Percentiles rank a stretch among this genome's conserved stretches.
Conservation (phyloP, 2,329 filamentous ascomycete species). For the Ceratocystis cubensis region DNA sequence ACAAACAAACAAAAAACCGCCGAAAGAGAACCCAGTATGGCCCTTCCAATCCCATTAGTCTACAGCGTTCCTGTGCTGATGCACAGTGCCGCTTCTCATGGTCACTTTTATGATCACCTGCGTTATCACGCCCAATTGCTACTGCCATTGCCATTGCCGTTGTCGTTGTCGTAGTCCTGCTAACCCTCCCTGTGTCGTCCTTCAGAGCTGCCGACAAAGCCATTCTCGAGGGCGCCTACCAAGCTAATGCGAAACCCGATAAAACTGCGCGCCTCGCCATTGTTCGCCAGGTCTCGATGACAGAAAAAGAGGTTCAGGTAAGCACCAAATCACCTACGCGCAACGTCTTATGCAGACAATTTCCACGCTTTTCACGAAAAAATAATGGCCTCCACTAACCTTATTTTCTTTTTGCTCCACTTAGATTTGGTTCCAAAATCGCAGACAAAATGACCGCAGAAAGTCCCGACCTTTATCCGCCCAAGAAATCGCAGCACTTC, state of each 20-base stretch:
- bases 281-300: slow-evolving; percentile 71
- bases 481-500: slow-evolving; percentile 56
- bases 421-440: slow-evolving; percentile 98
- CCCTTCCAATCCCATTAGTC: not conserved
- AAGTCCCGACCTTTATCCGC: slow-evolving; percentile 73
- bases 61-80: too few relatives aligned
- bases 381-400: not conserved
- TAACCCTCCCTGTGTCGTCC: slow-evolving; percentile 18
- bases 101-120: too few relatives aligned
- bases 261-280: slow-evolving; percentile 76
- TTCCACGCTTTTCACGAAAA: not conserved
- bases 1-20: slow-evolving; percentile 22
- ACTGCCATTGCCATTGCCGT: not conserved
- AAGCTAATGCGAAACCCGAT: slow-evolving; percentile 77
- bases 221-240: slow-evolving; percentile 75
- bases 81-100: too few relatives aligned
- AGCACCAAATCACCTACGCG: slow-evolving; percentile 27
- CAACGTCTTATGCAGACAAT: not conserved
- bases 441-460: slow-evolving; percentile 80
- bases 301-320: slow-evolving; percentile 95
- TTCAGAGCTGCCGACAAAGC: slow-evolving; percentile 77
- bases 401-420: not conserved
- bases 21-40: slow-evolving; percentile 23
- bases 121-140: not conserved
- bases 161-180: slow-evolving; percentile 14